phyloP scores from a whole-genome alignment of 331 rosid genomes.

The Phaseolus coccineus region DNA sequence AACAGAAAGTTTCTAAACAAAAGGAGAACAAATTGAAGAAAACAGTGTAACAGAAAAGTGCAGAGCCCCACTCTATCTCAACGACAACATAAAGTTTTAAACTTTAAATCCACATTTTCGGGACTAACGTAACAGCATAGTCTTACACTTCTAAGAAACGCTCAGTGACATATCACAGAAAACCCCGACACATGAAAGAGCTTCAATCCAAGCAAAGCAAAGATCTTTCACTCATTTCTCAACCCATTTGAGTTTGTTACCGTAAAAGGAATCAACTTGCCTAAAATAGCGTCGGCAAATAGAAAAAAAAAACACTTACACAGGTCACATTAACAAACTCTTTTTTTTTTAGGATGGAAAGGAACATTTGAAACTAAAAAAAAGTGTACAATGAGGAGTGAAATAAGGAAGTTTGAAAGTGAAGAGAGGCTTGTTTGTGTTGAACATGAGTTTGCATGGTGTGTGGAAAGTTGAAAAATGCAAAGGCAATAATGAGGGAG shows the following conservation, averaged over 20 bases:
- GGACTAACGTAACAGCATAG: not conserved
- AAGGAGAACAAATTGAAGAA: not conserved
- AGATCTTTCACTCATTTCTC: not conserved
- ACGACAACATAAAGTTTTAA: constrained; percentile 28
- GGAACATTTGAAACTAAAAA: not conserved
- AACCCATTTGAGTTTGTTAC: not conserved
- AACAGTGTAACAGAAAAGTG: constrained; percentile 19
- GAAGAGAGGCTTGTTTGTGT: constrained; percentile 36
- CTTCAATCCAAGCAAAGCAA: constrained; percentile 9
- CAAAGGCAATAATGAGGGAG: constrained; percentile 8
- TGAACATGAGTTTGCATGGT: constrained; percentile 6
- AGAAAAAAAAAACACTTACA: not conserved
- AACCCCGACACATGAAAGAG: constrained; percentile 1
- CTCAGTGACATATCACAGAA: not conserved
- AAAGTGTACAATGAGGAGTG: constrained; percentile 9
- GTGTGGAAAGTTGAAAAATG: constrained; percentile 1
- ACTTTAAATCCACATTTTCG: not conserved
- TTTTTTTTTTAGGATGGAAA: not conserved
- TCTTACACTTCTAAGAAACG: not conserved
- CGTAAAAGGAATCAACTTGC: not conserved
- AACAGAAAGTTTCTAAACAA: not conserved
- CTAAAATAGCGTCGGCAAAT: not conserved
- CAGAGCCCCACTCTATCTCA: constrained; percentile 38
- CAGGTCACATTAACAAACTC: not conserved
- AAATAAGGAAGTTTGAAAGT: not conserved